phyloP scores from a whole-genome alignment of 805 yeast genomes.

The Pichia californica region DNA sequence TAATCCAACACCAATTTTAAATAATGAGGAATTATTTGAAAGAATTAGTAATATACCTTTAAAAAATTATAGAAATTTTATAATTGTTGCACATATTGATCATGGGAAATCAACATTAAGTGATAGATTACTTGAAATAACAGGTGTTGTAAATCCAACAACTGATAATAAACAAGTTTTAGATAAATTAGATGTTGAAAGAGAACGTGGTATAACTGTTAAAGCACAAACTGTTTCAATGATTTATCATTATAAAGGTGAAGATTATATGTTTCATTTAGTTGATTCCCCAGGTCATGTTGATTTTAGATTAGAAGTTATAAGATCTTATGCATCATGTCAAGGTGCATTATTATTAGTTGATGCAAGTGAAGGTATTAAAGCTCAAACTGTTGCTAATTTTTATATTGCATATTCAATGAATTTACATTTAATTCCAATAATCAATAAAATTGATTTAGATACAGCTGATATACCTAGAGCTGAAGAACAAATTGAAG shows the following conservation, averaged over 20 bases:
- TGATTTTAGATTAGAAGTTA: slow-evolving; percentile 89
- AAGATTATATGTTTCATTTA: slow-evolving; percentile 78
- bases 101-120: slow-evolving; percentile 80
- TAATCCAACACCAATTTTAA: slow-evolving; percentile 23
- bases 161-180: slow-evolving; percentile 69
- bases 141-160: slow-evolving; percentile 81
- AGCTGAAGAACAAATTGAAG: slow-evolving; percentile 79
- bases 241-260: slow-evolving; percentile 63
- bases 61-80: slow-evolving; percentile 78
- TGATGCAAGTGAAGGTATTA: slow-evolving; percentile 95
- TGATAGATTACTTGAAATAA: slow-evolving; percentile 79
- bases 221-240: slow-evolving; percentile 96
- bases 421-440: slow-evolving; percentile 77
- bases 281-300: slow-evolving; percentile 99
- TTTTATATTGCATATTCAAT: slow-evolving; percentile 84
- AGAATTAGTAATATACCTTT: slow-evolving; percentile 76
- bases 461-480: slow-evolving; percentile 79
- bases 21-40: slow-evolving; percentile 22
- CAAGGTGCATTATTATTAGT: slow-evolving; percentile 87
- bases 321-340: slow-evolving; percentile 91
- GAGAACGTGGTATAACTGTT: slow-evolving; percentile 94
- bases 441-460: slow-evolving; percentile 86
- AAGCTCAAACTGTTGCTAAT: slow-evolving; percentile 98
- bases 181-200: slow-evolving; percentile 88
- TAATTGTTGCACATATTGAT: slow-evolving; percentile 95